Conservation (phyloP, 2,329 filamentous ascomycete species). For the Penicillium frequentans region DNA sequence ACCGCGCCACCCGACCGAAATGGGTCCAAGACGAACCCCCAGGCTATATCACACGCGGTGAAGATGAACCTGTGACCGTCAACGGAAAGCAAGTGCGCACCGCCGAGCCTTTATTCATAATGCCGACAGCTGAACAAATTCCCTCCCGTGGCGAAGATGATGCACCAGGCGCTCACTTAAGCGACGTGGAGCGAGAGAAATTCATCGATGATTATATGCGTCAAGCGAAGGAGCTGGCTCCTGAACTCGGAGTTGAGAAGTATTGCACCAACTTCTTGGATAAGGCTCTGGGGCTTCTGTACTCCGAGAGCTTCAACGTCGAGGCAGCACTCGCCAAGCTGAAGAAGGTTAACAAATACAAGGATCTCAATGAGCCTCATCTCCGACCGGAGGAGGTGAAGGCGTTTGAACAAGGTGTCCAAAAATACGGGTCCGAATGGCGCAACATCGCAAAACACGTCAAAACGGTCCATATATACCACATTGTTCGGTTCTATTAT, state of each 20-base stretch:
- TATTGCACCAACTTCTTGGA: conserved; percentile 85
- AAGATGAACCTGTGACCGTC: conserved; percentile 64
- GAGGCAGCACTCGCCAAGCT: conserved; percentile 71
- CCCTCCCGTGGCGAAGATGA: conserved; percentile 47
- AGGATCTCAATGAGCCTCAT: conserved; percentile 80
- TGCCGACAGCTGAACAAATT: conserved; percentile 58
- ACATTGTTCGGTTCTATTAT: conserved; percentile 92
- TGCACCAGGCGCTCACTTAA: conserved; percentile 36
- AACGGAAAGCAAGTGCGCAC: conserved; percentile 73
- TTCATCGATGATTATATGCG: conserved; percentile 76
- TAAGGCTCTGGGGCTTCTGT: conserved; percentile 74
- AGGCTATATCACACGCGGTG: conserved; percentile 81
- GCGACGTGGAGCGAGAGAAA: conserved; percentile 48
- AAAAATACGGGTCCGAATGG: conserved; percentile 89
- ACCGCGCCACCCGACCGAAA: conserved; percentile 79
- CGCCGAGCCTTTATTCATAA: conserved; percentile 74
- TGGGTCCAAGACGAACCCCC: conserved; percentile 90
- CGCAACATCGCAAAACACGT: conserved; percentile 80
- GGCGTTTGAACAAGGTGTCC: conserved; percentile 87
- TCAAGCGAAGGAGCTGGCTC: conserved; percentile 64
- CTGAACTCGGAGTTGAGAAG: conserved; percentile 68
- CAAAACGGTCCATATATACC: conserved; percentile 70
- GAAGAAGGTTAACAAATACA: conserved; percentile 64
- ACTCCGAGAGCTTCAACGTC: conserved; percentile 68
- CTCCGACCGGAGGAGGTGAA: conserved; percentile 76